phyloP scores from a whole-genome alignment of 2,329 filamentous ascomycete species.

The Talaromyces sp. region DNA sequence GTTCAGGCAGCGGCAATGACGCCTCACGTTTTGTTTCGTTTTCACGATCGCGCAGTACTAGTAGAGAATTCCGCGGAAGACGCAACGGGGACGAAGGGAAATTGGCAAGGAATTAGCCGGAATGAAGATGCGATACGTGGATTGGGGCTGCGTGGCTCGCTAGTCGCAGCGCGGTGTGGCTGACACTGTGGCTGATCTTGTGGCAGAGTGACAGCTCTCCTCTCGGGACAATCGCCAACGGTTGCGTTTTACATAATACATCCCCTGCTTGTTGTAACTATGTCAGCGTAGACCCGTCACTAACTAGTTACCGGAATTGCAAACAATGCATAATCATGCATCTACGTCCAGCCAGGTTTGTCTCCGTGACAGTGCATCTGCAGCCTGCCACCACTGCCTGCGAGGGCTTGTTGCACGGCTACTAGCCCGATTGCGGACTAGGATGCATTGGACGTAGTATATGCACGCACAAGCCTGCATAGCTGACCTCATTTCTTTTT shows the following conservation, averaged over 20 bases:
- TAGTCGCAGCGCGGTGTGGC: neutral
- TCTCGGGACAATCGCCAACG: neutral
- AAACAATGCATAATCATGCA: neutral
- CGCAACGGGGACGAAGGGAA: neutral
- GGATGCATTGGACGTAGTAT: neutral
- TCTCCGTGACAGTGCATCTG: neutral
- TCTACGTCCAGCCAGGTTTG: no score
- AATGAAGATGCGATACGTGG: neutral
- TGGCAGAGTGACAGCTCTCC: neutral
- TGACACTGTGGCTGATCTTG: neutral
- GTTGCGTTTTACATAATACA: neutral
- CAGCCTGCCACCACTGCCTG: neutral
- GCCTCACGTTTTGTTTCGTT: neutral
- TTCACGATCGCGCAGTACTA: neutral
- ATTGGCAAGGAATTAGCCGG: neutral
- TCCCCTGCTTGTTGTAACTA: no score
- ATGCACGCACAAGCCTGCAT: conserved; percentile 1
- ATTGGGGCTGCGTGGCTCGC: neutral
- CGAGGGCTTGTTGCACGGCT: neutral
- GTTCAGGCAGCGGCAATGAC: neutral
- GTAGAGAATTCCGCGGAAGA: neutral
- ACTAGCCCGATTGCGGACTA: neutral
- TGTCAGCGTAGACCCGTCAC: no score
- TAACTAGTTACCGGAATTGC: neutral
- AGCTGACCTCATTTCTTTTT: neutral